phyloP scores from a whole-genome alignment of 768 basidiomycete genomes.

The Trametes elegans region DNA sequence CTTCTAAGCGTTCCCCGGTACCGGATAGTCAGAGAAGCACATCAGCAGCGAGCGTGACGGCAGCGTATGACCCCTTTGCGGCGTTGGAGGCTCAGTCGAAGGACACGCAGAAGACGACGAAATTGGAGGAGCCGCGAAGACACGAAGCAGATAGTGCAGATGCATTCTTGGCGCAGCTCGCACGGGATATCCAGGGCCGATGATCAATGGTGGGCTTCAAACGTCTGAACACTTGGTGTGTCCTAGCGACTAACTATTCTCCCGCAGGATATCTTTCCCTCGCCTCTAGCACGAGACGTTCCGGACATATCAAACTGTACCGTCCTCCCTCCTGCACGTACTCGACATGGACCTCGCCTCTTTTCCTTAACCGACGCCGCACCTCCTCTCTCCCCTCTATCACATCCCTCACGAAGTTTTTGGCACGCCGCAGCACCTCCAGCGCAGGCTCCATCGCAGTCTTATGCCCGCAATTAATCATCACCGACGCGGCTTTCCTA shows the following conservation, averaged over 20 bases:
- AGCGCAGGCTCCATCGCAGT: constrained; percentile 45
- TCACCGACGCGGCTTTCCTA: constrained; percentile 4
- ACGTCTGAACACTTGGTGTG: background rate
- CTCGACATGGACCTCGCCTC: constrained; percentile 40
- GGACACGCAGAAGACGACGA: constrained; percentile 17
- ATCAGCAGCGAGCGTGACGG: background rate
- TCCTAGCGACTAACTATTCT: background rate
- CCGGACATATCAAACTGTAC: constrained; percentile 49
- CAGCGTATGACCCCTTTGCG: constrained; percentile 46
- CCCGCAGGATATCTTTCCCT: constrained; percentile 17
- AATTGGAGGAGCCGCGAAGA: constrained; percentile 30
- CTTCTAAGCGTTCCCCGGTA: background rate
- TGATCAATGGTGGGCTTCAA: background rate
- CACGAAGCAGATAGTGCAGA: constrained; percentile 49
- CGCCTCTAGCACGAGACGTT: constrained; percentile 43
- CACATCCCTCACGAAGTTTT: constrained; percentile 48
- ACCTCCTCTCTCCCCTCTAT: constrained; percentile 40
- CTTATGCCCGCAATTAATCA: constrained; percentile 50
- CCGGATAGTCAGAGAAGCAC: background rate
- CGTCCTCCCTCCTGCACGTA: constrained; percentile 42
- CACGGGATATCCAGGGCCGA: constrained; percentile 49
- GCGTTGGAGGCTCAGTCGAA: constrained; percentile 40
- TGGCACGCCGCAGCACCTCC: constrained; percentile 42
- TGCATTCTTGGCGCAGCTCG: constrained; percentile 62
- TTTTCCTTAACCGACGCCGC: constrained; percentile 30